These are phyloP conservation scores for Calocybe indica DNA, from an alignment of 768 basidiomycete genomes.

Conservation along the genomic window DNA sequence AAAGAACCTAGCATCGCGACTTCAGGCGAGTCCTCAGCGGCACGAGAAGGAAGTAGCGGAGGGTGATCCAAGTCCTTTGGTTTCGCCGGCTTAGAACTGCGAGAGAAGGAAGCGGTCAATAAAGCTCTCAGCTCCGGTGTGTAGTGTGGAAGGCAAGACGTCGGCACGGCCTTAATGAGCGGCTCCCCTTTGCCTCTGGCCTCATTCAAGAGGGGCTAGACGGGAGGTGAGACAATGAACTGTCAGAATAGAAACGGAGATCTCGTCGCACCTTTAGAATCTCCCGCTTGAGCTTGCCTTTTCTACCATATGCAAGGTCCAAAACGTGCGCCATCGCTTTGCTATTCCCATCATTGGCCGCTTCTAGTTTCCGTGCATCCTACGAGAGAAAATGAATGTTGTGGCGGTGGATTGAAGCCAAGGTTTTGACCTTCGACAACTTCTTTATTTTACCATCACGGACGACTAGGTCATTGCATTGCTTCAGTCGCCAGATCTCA, in stretches of 20 bases:
- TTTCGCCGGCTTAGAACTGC: slow-evolving; percentile 38
- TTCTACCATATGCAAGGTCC: slow-evolving; percentile 70
- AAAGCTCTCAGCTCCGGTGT: slow-evolving; percentile 58
- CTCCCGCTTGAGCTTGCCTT: slow-evolving; percentile 65
- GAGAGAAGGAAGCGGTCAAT: slow-evolving; percentile 46
- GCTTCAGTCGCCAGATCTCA: slow-evolving; percentile 34
- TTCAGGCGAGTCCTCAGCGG: slow-evolving; percentile 52
- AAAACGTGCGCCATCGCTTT: slow-evolving; percentile 53
- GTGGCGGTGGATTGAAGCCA: too few species aligned
- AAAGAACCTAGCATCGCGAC: slow-evolving; percentile 55
- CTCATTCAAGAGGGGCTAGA: slow-evolving; percentile 52
- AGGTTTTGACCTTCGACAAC: slow-evolving; percentile 39
- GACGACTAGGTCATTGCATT: slow-evolving; percentile 13
- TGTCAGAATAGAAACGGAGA: not conserved
- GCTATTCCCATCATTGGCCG: slow-evolving; percentile 44
- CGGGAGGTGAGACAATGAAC: slow-evolving; percentile 1
- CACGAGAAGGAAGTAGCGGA: slow-evolving; percentile 50
- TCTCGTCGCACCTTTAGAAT: slow-evolving; percentile 49
- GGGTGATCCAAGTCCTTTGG: slow-evolving; percentile 38
- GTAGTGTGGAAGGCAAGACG: slow-evolving; percentile 60
- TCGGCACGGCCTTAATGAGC: slow-evolving; percentile 47
- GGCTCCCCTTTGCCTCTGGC: slow-evolving; percentile 33
- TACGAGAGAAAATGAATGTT: slow-evolving; percentile 16
- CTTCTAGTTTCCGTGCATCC: slow-evolving; percentile 47
- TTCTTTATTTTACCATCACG: slow-evolving; percentile 39